Evolutionary conservation across 768 basidiomycete species (phyloP).

Genomic region (Myochromella boudieri): DNA sequence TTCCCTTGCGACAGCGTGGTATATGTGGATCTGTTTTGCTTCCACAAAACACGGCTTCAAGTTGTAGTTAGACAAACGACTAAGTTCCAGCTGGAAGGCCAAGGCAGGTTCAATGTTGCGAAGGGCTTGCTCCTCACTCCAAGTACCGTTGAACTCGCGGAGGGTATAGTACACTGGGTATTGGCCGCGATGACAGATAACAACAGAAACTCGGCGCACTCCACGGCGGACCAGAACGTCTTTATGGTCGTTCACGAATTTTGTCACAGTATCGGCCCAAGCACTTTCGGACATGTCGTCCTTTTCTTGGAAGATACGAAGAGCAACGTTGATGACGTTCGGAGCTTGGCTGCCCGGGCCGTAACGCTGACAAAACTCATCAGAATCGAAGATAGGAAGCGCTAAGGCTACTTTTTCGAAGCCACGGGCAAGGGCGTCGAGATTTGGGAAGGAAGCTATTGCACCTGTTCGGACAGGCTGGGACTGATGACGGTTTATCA

Average conservation of each 20-base stretch:
- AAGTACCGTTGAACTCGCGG: constrained; percentile 66
- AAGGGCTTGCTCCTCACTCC: constrained; percentile 95
- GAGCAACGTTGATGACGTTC: constrained; percentile 92
- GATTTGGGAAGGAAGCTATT: constrained; percentile 86
- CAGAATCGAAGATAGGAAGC: constrained; percentile 72
- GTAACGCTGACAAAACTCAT: constrained; percentile 75
- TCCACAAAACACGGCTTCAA: constrained; percentile 95
- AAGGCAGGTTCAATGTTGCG: constrained; percentile 98
- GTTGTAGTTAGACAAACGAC: constrained; percentile 95
- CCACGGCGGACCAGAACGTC: constrained; percentile 68
- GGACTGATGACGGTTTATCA: constrained; percentile 82
- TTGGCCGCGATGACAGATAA: constrained; percentile 87
- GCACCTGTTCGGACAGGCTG: constrained; percentile 91
- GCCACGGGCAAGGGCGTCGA: constrained; percentile 65
- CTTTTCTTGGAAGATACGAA: constrained; percentile 81
- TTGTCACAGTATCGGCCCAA: constrained; percentile 72
- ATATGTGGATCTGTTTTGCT: constrained; percentile 97
- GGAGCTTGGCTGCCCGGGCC: constrained; percentile 74
- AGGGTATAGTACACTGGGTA: constrained; percentile 96
- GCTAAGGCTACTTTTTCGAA: constrained; percentile 72
- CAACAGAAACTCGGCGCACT: constrained; percentile 87
- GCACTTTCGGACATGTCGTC: constrained; percentile 76
- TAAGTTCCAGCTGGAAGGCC: constrained; percentile 96
- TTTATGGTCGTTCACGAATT: constrained; percentile 69
- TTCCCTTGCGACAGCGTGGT: constrained; percentile 92